Evolutionary conservation across 495 filamentous ascomycete species (phyloP).

Genomic region (Corynascus novoguineensis): DNA sequence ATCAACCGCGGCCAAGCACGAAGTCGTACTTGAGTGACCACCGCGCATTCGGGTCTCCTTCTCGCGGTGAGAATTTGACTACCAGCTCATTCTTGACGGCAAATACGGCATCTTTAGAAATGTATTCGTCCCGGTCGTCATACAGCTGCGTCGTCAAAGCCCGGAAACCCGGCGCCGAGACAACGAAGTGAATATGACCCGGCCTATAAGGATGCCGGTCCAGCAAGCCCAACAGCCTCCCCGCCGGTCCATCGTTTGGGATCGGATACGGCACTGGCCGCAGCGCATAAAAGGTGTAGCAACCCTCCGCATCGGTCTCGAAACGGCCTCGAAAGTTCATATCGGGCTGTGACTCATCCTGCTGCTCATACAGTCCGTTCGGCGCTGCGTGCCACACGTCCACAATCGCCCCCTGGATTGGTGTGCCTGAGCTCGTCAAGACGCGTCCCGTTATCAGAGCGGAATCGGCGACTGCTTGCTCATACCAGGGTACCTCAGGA

Average conservation of each 20-base stretch:
- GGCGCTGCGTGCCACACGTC: slow-evolving; percentile 75
- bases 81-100: slow-evolving; percentile 71
- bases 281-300: slow-evolving; percentile 62
- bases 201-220: slow-evolving; percentile 69
- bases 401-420: slow-evolving; percentile 57
- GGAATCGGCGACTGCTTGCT: slow-evolving; percentile 48
- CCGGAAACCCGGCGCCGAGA: slow-evolving; percentile 35
- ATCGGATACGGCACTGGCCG: slow-evolving; percentile 69
- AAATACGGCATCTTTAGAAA: slow-evolving; percentile 65
- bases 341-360: slow-evolving; percentile 64
- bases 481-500: slow-evolving; percentile 31
- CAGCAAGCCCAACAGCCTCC: slow-evolving; percentile 49
- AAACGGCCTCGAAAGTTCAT: slow-evolving; percentile 72
- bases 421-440: slow-evolving; percentile 43
- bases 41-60: slow-evolving; percentile 54
- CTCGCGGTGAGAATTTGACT: slow-evolving; percentile 56
- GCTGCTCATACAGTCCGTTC: slow-evolving; percentile 76
- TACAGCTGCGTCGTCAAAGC: slow-evolving; percentile 70
- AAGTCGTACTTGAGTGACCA: slow-evolving; percentile 58
- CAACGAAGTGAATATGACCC: slow-evolving; percentile 71
- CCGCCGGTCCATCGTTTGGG: slow-evolving; percentile 57
- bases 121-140: slow-evolving; percentile 57
- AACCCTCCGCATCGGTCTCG: slow-evolving; percentile 57
- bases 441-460: slow-evolving; percentile 61
- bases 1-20: slow-evolving; percentile 27